Conservation (phyloP, 306 rosid genomes). For the Rubus parviflorus region DNA sequence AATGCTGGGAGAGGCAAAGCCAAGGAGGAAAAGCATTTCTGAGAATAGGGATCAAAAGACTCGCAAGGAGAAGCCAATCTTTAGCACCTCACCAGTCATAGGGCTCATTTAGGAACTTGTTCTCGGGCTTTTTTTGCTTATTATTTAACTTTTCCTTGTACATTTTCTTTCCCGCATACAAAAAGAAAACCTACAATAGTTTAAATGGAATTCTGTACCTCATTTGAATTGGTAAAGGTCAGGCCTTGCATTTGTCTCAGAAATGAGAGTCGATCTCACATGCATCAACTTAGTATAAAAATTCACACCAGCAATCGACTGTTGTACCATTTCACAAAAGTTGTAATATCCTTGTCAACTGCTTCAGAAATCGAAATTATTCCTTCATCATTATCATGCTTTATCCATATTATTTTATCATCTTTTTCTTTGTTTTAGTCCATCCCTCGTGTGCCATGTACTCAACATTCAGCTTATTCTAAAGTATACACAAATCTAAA, state of each 20-base stretch:
- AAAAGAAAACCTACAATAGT: not conserved
- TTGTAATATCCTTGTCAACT: not conserved
- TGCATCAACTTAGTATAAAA: no score
- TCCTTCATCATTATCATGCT: not conserved
- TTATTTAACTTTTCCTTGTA: not conserved
- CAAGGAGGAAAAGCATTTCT: conserved; percentile 78
- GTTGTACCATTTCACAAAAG: no score
- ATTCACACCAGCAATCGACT: no score
- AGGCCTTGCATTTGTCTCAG: not conserved
- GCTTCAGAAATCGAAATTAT: not conserved
- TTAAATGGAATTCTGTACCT: not conserved
- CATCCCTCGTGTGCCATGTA: no score
- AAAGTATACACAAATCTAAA: no score
- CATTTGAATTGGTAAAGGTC: not conserved
- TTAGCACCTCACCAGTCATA: conserved; percentile 50
- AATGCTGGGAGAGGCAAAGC: conserved; percentile 92
- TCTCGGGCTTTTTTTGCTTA: conserved; percentile 13
- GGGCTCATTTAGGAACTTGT: conserved; percentile 37
- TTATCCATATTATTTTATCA: no score
- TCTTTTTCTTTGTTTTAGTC: no score
- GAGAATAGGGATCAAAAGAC: conserved; percentile 38
- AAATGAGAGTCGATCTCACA: not conserved
- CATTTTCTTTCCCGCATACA: not conserved
- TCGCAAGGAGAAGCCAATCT: conserved; percentile 49
- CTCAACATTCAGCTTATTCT: no score